Base-by-base conservation (phyloP, 2,329 filamentous ascomycete species). In the Trichoderma gracile region DNA sequence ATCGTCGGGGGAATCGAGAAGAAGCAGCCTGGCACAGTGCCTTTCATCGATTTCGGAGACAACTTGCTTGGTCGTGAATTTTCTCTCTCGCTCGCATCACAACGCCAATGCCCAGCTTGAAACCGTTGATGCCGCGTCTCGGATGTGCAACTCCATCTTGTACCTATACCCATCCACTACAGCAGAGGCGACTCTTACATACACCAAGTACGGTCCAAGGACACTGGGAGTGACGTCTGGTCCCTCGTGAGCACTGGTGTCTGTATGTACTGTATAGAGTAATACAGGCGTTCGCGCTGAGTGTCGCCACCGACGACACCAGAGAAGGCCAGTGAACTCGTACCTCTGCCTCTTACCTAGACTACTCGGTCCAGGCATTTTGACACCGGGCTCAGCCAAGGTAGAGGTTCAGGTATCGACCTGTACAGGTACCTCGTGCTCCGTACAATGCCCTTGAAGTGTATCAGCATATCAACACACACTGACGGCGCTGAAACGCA, bases 401-500 rank as follows among this genome's bases (percentile, higher is more conserved):
- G 8, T 17, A 14, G 12, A 50, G 47, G 10, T 38, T 53, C 30
- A 15, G 17, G 23, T n/a, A 17, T 23, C 38, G 19, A 10, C 3
- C 19, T 15, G 33, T 55, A 40, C 15, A 19, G 8, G 54, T 45
- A 42, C 33, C 17, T n/a, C n/a, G 47, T 50, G 30, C 47, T 17
- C 14, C 23, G 23, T 50, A 9, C 47, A 25, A 27, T 3, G n/a
- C 38, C 40, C 23, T 45, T 12, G 40, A 23, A 25, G 53, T 43
- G 27, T 52, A 52, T 50, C 38, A 17, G 27, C 23, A 27, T 54
- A 46, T 62, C 58, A 62, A 42, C 58, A 53, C 58, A 33, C 30
- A 53, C 33, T 23, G 47, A 53, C 23, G 12, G 30, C 21, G 49
- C 58, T 62, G 58, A 62, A 62, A 62, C 58, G 49, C 58, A 62